Evolutionary conservation across 495 filamentous ascomycete genomes (phyloP).

Genomic region (Penicillium bialowiezense): DNA sequence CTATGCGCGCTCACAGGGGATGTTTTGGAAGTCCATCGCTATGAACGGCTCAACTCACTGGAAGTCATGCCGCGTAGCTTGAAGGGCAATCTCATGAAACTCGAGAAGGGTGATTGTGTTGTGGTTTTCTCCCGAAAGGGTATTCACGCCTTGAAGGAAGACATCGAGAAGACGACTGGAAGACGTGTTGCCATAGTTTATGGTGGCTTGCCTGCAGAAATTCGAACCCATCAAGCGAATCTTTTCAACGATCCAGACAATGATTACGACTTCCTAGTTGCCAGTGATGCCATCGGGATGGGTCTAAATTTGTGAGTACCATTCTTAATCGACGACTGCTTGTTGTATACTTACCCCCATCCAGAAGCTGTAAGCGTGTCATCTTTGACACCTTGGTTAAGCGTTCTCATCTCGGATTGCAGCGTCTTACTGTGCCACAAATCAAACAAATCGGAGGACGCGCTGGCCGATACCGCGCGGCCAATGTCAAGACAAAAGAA

Average conservation of each 20-base stretch:
- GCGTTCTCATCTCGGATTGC: constrained; percentile 49
- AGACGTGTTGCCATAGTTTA: constrained; percentile 89
- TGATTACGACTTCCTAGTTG: constrained; percentile 91
- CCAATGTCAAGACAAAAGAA: constrained; percentile 38
- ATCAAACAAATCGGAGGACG: constrained; percentile 94
- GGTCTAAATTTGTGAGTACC: constrained; percentile 76
- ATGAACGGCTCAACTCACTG: constrained; percentile 78
- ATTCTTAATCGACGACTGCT: neutral
- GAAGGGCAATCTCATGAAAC: constrained; percentile 55
- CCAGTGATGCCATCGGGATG: constrained; percentile 98
- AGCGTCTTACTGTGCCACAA: constrained; percentile 63
- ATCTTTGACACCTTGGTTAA: constrained; percentile 81
- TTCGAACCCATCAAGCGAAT: constrained; percentile 81
- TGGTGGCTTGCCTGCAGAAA: constrained; percentile 88
- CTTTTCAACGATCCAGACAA: constrained; percentile 93
- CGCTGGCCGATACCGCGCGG: constrained; percentile 83
- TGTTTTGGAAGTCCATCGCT: constrained; percentile 72
- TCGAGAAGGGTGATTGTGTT: constrained; percentile 87
- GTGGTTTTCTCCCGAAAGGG: constrained; percentile 78
- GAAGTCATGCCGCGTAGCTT: constrained; percentile 62
- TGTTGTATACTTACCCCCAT: constrained; percentile 7
- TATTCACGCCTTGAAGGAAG: constrained; percentile 74
- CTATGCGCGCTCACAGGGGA: constrained; percentile 83
- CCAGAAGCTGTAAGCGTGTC: constrained; percentile 79
- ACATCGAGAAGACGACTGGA: constrained; percentile 74